These are phyloP conservation scores for Plasmodium ovale DNA, from an alignment of 169 alveolate genomes.

Conservation along the genomic window DNA sequence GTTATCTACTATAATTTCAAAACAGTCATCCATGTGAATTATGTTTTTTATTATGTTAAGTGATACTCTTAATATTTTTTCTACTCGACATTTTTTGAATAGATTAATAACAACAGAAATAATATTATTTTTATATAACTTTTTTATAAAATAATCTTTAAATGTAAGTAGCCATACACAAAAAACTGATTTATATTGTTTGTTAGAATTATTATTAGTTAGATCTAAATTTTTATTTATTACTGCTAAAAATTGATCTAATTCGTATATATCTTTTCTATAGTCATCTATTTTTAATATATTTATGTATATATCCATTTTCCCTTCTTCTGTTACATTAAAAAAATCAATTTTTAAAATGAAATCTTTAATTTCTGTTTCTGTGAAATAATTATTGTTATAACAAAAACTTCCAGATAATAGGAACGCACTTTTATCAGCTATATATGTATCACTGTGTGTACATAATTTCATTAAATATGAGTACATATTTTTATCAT, in stretches of 20 bases:
- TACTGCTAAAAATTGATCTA: slow-evolving; percentile 70
- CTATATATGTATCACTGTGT: slow-evolving; percentile 71
- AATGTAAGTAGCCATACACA: slow-evolving; percentile 84
- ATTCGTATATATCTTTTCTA: slow-evolving; percentile 77
- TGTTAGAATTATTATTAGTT: slow-evolving; percentile 76
- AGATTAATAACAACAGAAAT: slow-evolving; percentile 78
- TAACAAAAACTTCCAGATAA: slow-evolving; percentile 76
- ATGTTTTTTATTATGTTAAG: slow-evolving; percentile 80
- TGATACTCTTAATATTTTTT: slow-evolving; percentile 81
- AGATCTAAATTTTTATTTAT: slow-evolving; percentile 75
- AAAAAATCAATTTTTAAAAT: slow-evolving; percentile 76
- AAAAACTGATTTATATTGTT: slow-evolving; percentile 83
- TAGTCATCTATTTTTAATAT: slow-evolving; percentile 74
- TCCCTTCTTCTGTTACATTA: slow-evolving; percentile 76
- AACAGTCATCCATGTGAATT: slow-evolving; percentile 78
- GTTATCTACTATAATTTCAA: slow-evolving; percentile 85
- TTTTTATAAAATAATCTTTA: slow-evolving; percentile 77
- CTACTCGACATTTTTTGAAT: slow-evolving; percentile 82
- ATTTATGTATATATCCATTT: slow-evolving; percentile 75
- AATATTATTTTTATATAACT: slow-evolving; percentile 76
- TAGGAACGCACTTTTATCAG: slow-evolving; percentile 73
- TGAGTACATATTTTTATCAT: slow-evolving; percentile 35
- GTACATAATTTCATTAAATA: slow-evolving; percentile 74
- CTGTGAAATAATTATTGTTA: slow-evolving; percentile 71
- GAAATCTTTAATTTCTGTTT: slow-evolving; percentile 67